Conservation (phyloP, 2,329 filamentous ascomycete genomes). For the Ciborinia camelliae region DNA sequence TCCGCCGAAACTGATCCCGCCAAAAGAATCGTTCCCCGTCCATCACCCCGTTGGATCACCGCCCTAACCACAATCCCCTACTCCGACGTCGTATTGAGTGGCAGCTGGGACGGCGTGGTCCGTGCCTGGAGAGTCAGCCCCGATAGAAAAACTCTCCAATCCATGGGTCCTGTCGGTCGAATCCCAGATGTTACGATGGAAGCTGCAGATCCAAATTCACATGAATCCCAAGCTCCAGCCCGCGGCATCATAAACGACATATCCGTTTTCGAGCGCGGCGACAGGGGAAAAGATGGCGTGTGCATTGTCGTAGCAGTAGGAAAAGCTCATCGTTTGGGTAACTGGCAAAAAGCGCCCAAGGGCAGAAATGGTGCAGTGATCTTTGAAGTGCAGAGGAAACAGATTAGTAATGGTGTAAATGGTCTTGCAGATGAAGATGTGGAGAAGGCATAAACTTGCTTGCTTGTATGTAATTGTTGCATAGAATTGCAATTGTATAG, state of each 20-base stretch:
- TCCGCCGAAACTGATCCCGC: constrained; percentile 69
- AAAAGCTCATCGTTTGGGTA: constrained; percentile 79
- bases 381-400: constrained; percentile 68
- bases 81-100: constrained; percentile 83
- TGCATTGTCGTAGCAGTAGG: constrained; percentile 84
- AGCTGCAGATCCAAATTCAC: neutral
- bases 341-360: constrained; percentile 61
- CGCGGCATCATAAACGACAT: constrained; percentile 85
- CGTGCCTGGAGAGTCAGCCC: constrained; percentile 80
- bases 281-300: constrained; percentile 70
- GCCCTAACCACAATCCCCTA: constrained; percentile 83
- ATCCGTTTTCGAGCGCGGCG: constrained; percentile 79
- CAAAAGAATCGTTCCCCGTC: constrained; percentile 55
- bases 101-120: constrained; percentile 90
- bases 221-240: constrained; percentile 15
- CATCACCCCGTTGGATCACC: constrained; percentile 84
- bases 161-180: constrained; percentile 60
- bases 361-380: constrained; percentile 83
- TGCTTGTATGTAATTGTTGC: neutral
- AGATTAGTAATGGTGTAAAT: constrained; percentile 26
- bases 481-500: neutral
- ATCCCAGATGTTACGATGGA: neutral
- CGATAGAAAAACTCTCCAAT: constrained; percentile 76
- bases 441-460: neutral
- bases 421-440: constrained; percentile 15